Base-by-base conservation (phyloP, 2,329 filamentous ascomycete species). In the Monosporascus sp. region DNA sequence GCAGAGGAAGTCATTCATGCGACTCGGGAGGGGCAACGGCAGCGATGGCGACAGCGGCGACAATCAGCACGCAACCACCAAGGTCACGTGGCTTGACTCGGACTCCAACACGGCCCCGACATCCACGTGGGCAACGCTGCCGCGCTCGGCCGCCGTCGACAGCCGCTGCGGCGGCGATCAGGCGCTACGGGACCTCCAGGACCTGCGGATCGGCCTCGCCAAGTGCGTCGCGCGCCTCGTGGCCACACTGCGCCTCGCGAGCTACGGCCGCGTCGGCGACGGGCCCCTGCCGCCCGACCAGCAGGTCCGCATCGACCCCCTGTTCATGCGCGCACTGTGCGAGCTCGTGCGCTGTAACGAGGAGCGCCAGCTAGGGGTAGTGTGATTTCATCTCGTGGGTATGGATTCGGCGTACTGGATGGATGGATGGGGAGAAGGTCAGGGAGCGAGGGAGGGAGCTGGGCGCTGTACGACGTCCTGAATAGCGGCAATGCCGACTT, bases 211-310 rank as follows among this genome's bases (percentile, higher is more conserved):
- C 1, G 80, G 78, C 0, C 68, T 85, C 19, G 68, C 74, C 44
- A 71, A 69, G 44, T 84, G 80, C 62, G 77, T 84, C 53, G 71
- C 71, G 2, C 66, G 76, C 17, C 68, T 84, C 2, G 74, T 83
- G 0, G 69, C 73, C 3, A 81, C 79, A 5, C 72, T 82, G 52
- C 70, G 70, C 52, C 56, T 57, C 31, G 55, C 55, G 37, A 53
- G 40, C 16, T 47, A 35, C 17, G 52, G 48, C 17, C 45, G 52
- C 5, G 49, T 52, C 35, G 59, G 53, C 41, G 47, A 50, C 48
- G 22, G 37, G 49, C 20, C 31, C 52, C 20, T 41, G 44, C 52
- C 48, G 54, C 48, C 16, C 50, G 41, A 37, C 14, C 51, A 50
- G 22, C 54, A 58, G 45, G 40, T 58, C 41, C 53, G 47, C 27